These are phyloP conservation scores for Byssochlamys sp. DNA, from an alignment of 2,329 filamentous ascomycete genomes.

Conservation along the genomic window DNA sequence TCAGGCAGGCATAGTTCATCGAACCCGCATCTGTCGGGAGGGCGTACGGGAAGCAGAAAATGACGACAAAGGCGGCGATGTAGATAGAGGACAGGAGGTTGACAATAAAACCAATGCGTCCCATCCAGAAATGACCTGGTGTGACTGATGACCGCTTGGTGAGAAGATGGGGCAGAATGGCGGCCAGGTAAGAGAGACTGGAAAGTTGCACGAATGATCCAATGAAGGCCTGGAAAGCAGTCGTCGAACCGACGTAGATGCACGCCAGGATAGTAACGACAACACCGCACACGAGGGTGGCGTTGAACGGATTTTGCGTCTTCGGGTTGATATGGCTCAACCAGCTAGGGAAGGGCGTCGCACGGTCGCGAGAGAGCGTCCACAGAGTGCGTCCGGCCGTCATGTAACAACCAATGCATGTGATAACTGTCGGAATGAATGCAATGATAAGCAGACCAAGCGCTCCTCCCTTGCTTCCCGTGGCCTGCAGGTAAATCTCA, in stretches of 20 bases:
- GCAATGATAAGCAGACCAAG: constrained; percentile 51
- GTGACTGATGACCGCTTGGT: constrained; percentile 44
- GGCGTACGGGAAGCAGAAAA: constrained; percentile 50
- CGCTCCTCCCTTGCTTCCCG: constrained; percentile 40
- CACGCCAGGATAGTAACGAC: constrained; percentile 47
- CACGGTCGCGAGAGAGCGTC: constrained; percentile 49
- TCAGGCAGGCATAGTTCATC: constrained; percentile 48
- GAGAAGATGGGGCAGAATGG: constrained; percentile 44
- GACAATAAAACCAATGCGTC: constrained; percentile 40
- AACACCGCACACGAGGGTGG: constrained; percentile 47
- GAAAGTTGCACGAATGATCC: constrained; percentile 51
- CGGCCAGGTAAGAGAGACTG: constrained; percentile 45
- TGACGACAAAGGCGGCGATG: constrained; percentile 48
- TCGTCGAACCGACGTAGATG: constrained; percentile 46
- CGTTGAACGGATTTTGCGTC: constrained; percentile 50
- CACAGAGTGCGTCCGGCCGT: constrained; percentile 55
- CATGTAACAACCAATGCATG: constrained; percentile 46
- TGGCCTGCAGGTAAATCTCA: constrained; percentile 41
- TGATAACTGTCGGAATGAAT: constrained; percentile 47
- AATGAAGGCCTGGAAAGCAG: constrained; percentile 49
- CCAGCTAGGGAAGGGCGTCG: constrained; percentile 47
- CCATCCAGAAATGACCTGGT: constrained; percentile 46
- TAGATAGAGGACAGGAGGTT: constrained; percentile 44
- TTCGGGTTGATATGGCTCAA: constrained; percentile 45
- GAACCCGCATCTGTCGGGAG: constrained; percentile 36